These are phyloP conservation scores for Pichia nakasei DNA, from an alignment of 805 yeast species.

Conservation along the genomic window DNA sequence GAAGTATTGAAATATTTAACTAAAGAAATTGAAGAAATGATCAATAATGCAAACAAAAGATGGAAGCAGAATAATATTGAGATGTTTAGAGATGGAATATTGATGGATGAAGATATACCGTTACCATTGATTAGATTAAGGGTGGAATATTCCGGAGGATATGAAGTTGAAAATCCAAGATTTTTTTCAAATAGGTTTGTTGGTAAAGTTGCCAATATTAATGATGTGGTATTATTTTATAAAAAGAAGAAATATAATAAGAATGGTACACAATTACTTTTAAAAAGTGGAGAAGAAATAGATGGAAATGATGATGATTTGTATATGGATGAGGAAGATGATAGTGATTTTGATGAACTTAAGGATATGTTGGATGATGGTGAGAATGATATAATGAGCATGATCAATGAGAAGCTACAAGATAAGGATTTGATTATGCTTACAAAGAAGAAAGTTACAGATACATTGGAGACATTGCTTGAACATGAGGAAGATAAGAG, in stretches of 20 bases:
- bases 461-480: conserved; percentile 63
- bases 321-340: conserved; percentile 5
- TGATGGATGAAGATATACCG: conserved; percentile 38
- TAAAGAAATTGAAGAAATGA: conserved; percentile 57
- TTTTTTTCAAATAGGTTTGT: conserved; percentile 86
- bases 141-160: conserved; percentile 87
- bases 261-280: background rate
- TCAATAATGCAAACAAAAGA: conserved; percentile 45
- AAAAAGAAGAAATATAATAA: conserved; percentile 30
- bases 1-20: conserved; percentile 54
- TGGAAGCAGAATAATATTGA: conserved; percentile 32
- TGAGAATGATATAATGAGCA: conserved; percentile 29
- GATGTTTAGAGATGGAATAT: conserved; percentile 20
- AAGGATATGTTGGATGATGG: conserved; percentile 4
- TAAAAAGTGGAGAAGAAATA: background rate
- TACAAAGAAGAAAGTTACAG: conserved; percentile 67
- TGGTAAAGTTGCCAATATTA: conserved; percentile 84
- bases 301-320: conserved; percentile 26
- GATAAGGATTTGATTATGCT: conserved; percentile 59
- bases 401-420: conserved; percentile 54
- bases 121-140: conserved; percentile 74
- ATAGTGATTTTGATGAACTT: conserved; percentile 15
- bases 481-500: conserved; percentile 70
- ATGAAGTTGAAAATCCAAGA: conserved; percentile 84
- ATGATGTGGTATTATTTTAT: conserved; percentile 67